Conservation (phyloP, 2,329 filamentous ascomycete genomes). For the Aspergillus oerlinghausenensis region DNA sequence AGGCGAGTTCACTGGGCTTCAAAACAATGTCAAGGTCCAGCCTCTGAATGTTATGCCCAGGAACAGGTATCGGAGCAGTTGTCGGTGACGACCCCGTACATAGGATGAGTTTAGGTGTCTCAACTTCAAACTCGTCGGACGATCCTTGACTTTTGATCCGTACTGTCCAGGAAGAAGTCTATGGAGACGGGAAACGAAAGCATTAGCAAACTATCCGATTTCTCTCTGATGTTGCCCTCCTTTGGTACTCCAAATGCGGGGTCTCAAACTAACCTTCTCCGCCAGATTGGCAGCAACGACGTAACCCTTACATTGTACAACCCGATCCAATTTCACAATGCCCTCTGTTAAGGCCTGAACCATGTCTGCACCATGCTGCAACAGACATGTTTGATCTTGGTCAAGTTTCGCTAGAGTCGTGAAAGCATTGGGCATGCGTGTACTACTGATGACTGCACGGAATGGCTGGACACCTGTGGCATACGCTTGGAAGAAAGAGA, state of each 20-base stretch:
- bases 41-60: conserved; percentile 36
- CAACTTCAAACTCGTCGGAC: conserved; percentile 26
- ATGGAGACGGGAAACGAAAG: background rate
- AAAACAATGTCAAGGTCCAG: conserved; percentile 55
- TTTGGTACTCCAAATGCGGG: background rate
- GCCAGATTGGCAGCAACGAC: conserved; percentile 31
- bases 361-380: conserved; percentile 57
- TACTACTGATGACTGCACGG: conserved; percentile 45
- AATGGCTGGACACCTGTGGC: conserved; percentile 53
- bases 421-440: conserved; percentile 51
- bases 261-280: conserved; percentile 22
- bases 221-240: background rate
- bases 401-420: conserved; percentile 50
- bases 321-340: conserved; percentile 32
- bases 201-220: conserved; percentile 9
- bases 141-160: conserved; percentile 25
- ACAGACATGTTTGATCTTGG: conserved; percentile 54
- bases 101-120: conserved; percentile 48
- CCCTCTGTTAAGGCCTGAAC: conserved; percentile 43
- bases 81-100: conserved; percentile 56
- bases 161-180: conserved; percentile 31
- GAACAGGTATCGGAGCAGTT: conserved; percentile 40
- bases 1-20: conserved; percentile 47
- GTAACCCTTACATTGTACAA: conserved; percentile 29
- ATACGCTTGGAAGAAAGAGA: conserved; percentile 55